Percentiles rank a stretch among this genome's conserved stretches.
Conservation (phyloP, 2,329 filamentous ascomycete genomes). For the Sporothrix humicola region DNA sequence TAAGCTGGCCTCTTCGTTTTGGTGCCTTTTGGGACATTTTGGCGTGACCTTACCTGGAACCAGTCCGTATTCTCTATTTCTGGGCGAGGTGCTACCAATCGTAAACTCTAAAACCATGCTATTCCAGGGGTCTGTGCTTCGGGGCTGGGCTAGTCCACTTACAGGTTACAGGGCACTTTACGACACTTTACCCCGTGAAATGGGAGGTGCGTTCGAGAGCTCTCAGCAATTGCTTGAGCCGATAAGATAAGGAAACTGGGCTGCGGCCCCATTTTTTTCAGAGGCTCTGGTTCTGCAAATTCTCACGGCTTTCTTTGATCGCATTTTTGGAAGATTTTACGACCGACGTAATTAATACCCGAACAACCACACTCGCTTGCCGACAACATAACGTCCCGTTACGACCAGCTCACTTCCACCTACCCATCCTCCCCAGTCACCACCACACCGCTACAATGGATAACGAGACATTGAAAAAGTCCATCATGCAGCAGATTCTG, state of each 20-base stretch:
- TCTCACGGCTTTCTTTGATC: slow-evolving; percentile 21
- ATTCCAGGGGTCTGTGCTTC: slow-evolving; percentile 28
- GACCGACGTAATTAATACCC: neutral
- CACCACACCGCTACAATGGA: slow-evolving; percentile 54
- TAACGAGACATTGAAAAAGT: slow-evolving; percentile 63
- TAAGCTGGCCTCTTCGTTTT: slow-evolving; percentile 39
- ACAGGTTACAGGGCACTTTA: neutral
- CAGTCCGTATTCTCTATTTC: neutral
- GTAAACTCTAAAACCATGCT: slow-evolving; percentile 31
- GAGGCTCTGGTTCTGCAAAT: slow-evolving; percentile 27
- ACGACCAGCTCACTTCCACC: no score
- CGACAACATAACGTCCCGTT: neutral
- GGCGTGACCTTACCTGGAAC: neutral
- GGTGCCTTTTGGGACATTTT: neutral
- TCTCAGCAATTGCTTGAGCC: neutral
- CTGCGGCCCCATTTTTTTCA: slow-evolving; percentile 28
- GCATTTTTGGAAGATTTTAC: slow-evolving; percentile 1
- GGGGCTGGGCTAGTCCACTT: neutral
- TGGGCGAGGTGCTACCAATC: neutral
- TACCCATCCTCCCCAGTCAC: neutral
- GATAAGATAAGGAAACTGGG: slow-evolving; percentile 28
- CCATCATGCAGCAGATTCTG: slow-evolving; percentile 69
- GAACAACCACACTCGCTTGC: neutral
- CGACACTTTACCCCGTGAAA: slow-evolving; percentile 4
- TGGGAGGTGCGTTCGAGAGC: neutral